These are phyloP conservation scores for Citrullus mucosospermus DNA, from an alignment of 306 rosid species.

Conservation along the genomic window DNA sequence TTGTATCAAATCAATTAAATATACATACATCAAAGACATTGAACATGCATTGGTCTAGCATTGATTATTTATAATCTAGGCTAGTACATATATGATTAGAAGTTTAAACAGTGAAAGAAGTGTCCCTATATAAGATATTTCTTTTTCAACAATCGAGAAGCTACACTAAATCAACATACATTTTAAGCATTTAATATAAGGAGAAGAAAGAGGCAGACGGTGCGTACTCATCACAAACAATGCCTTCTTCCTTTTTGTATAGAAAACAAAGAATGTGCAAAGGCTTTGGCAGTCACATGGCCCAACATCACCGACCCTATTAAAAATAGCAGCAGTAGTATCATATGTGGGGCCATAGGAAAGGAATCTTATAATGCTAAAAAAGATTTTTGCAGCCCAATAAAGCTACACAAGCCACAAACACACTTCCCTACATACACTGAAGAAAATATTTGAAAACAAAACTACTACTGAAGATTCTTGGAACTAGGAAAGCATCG, in stretches of 20 bases:
- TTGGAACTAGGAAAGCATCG: not conserved
- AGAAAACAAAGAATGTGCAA: slow-evolving; percentile 3
- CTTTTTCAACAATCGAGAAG: not conserved
- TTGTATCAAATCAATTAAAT: not conserved
- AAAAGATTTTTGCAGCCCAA: not conserved
- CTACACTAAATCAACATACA: not conserved
- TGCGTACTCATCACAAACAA: not conserved
- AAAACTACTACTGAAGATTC: not conserved
- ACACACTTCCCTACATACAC: not conserved
- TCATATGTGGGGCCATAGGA: not conserved
- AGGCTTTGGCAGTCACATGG: slow-evolving; percentile 9
- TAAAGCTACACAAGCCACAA: not conserved
- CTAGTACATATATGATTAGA: not conserved
- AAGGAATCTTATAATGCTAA: slow-evolving; percentile 3
- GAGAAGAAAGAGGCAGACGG: not conserved
- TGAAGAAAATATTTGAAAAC: not conserved
- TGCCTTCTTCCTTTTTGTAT: not conserved
- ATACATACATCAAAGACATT: not conserved
- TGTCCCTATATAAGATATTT: not conserved
- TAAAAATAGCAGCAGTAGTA: not conserved
- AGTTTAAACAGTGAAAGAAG: not conserved
- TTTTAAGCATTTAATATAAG: not conserved
- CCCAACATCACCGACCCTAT: slow-evolving; percentile 11
- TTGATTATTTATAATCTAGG: not conserved
- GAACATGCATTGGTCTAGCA: not conserved